Evolutionary conservation across 2,329 filamentous ascomycete genomes (phyloP).

Genomic region (Ophiostoma montium): DNA sequence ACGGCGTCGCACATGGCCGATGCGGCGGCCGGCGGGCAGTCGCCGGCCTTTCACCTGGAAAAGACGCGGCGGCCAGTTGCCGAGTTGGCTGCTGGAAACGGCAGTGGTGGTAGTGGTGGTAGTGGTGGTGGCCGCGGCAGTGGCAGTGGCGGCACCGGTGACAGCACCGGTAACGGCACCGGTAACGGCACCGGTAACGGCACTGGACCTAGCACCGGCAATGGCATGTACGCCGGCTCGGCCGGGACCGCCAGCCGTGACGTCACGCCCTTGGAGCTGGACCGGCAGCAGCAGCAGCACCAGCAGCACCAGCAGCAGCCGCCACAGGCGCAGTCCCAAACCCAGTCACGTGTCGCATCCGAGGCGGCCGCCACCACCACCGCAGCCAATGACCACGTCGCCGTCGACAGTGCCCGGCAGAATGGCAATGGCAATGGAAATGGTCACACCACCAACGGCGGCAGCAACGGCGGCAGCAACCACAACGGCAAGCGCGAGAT

Average conservation of each 20-base stretch:
- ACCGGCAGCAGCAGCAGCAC: conserved; percentile 5
- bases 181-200: too few species aligned
- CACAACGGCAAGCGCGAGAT: conserved; percentile 6
- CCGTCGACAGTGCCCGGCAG: neutral
- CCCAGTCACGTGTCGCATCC: conserved; percentile 12
- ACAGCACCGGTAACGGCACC: too few species aligned
- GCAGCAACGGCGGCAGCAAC: neutral
- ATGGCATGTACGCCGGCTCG: neutral
- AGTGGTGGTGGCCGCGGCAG: too few species aligned
- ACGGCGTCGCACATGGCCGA: neutral
- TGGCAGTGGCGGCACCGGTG: too few species aligned
- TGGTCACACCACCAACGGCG: neutral
- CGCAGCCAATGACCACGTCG: conserved; percentile 14
- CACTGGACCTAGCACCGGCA: too few species aligned
- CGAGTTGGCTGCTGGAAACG: conserved; percentile 9
- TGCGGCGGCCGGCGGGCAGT: conserved; percentile 18
- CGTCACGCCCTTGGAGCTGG: conserved; percentile 13
- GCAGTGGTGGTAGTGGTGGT: too few species aligned
- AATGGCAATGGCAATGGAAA: too few species aligned
- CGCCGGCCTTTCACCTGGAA: conserved; percentile 41
- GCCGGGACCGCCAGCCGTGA: conserved; percentile 7
- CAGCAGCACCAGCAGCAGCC: conserved; percentile 3
- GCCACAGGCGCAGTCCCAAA: conserved; percentile 1
- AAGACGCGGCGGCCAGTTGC: conserved; percentile 35
- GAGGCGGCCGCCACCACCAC: conserved; percentile 22